Conservation (phyloP, 192 early-diverging fungal genomes). For the Coemansia sp. region DNA sequence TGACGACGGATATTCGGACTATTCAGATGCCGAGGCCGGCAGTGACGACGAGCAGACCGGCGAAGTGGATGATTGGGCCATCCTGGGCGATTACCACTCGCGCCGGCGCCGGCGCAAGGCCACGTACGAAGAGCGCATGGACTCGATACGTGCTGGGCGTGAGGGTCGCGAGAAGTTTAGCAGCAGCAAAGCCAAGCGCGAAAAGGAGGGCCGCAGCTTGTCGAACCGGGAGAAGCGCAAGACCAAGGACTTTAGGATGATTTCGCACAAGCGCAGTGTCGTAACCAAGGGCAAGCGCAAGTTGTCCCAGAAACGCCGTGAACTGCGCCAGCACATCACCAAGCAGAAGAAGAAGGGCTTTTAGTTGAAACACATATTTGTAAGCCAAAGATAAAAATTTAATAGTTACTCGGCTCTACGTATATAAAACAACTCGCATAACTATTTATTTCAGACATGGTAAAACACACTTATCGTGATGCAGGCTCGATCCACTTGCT, state of each 20-base stretch:
- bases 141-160: conserved; percentile 83
- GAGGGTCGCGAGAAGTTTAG: conserved; percentile 91
- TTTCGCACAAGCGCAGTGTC: conserved; percentile 87
- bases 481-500: conserved; percentile 54
- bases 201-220: conserved; percentile 64
- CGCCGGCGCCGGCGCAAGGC: conserved; percentile 63
- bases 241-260: conserved; percentile 94
- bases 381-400: neutral
- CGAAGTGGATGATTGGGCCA: conserved; percentile 42
- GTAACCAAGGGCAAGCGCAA: conserved; percentile 71
- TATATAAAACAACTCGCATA: neutral
- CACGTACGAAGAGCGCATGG: conserved; percentile 89
- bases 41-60: conserved; percentile 14
- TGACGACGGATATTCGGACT: conserved; percentile 2
- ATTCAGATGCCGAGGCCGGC: conserved; percentile 3
- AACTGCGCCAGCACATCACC: conserved; percentile 43
- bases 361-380: conserved; percentile 9
- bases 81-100: conserved; percentile 55
- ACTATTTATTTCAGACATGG: neutral
- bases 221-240: conserved; percentile 94
- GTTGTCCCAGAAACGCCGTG: conserved; percentile 70
- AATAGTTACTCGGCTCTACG: no score
- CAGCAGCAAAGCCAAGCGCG: conserved; percentile 83
- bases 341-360: conserved; percentile 51
- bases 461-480: conserved; percentile 4